Evolutionary conservation across 371 early-diverging fungal species (phyloP).

Genomic region (Syncephalis plumigaleata): DNA sequence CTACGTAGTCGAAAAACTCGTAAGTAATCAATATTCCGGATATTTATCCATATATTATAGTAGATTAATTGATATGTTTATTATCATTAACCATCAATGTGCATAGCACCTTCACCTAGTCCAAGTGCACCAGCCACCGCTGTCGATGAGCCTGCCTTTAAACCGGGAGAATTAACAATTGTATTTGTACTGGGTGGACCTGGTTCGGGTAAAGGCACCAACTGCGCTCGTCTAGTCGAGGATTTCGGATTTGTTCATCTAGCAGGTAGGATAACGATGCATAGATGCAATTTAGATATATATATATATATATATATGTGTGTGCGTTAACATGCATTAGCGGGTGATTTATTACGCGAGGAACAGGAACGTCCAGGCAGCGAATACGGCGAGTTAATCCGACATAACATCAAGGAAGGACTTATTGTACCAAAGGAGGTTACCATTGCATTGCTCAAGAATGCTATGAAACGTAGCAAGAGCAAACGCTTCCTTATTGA

Average conservation of each 20-base stretch:
- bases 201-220: conserved; percentile 89
- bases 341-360: conserved; percentile 88
- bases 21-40: background rate
- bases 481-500: conserved; percentile 74
- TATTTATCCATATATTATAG: background rate
- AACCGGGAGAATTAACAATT: conserved; percentile 30
- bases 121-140: too few species aligned
- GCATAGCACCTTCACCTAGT: background rate
- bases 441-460: conserved; percentile 74
- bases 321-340: conserved; percentile 16
- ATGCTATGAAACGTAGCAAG: conserved; percentile 62
- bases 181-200: conserved; percentile 75
- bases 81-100: background rate
- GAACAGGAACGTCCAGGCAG: conserved; percentile 78
- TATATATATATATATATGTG: background rate
- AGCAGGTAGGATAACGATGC: conserved; percentile 36
- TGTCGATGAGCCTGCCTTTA: conserved; percentile 12
- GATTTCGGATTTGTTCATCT: conserved; percentile 90
- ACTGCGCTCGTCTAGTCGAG: conserved; percentile 66
- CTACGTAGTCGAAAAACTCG: conserved; percentile 8
- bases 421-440: conserved; percentile 90
- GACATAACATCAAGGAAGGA: conserved; percentile 79
- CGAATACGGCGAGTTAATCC: conserved; percentile 76
- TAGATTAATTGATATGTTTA: too few species aligned
- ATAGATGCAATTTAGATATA: background rate